Evolutionary conservation across 768 basidiomycete species (phyloP).

Genomic region (Leccinum aurantiacum): DNA sequence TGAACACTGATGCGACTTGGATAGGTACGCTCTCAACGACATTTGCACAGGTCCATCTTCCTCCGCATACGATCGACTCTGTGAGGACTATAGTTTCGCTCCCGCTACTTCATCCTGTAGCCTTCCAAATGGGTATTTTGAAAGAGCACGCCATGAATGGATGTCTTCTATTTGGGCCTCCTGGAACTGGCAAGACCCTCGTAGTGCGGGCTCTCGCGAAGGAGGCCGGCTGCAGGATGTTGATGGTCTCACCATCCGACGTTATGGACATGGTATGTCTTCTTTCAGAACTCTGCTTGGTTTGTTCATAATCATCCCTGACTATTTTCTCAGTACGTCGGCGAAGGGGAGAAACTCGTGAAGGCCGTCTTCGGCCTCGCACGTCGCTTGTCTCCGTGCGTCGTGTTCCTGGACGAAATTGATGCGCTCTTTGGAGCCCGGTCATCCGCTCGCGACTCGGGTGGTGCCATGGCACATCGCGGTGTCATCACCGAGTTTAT

Average conservation of each 20-base stretch:
- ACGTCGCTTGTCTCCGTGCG: slow-evolving; percentile 82
- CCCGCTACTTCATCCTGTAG: slow-evolving; percentile 81
- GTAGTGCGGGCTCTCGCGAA: slow-evolving; percentile 88
- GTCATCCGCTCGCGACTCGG: slow-evolving; percentile 70
- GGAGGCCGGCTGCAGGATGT: slow-evolving; percentile 92
- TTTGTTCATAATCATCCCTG: slow-evolving; percentile 5
- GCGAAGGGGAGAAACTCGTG: slow-evolving; percentile 89
- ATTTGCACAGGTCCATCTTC: slow-evolving; percentile 87
- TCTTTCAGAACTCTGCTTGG: not conserved
- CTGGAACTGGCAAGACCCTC: slow-evolving; percentile 90
- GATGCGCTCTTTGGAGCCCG: slow-evolving; percentile 91
- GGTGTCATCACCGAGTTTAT: slow-evolving; percentile 91
- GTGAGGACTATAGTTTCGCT: slow-evolving; percentile 89
- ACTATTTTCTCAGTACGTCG: slow-evolving; percentile 61
- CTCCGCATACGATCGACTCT: slow-evolving; percentile 85
- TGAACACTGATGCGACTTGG: slow-evolving; percentile 7
- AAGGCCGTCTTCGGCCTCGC: slow-evolving; percentile 87
- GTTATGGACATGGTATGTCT: slow-evolving; percentile 89
- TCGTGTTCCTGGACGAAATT: slow-evolving; percentile 93
- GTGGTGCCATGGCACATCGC: slow-evolving; percentile 79
- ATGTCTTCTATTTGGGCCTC: slow-evolving; percentile 89
- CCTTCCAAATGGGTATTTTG: slow-evolving; percentile 85
- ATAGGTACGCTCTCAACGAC: slow-evolving; percentile 76
- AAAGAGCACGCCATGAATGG: slow-evolving; percentile 92
- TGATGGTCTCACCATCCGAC: slow-evolving; percentile 87